phyloP scores from a whole-genome alignment of 768 basidiomycete genomes.

The Lanmaoa rubissima region DNA sequence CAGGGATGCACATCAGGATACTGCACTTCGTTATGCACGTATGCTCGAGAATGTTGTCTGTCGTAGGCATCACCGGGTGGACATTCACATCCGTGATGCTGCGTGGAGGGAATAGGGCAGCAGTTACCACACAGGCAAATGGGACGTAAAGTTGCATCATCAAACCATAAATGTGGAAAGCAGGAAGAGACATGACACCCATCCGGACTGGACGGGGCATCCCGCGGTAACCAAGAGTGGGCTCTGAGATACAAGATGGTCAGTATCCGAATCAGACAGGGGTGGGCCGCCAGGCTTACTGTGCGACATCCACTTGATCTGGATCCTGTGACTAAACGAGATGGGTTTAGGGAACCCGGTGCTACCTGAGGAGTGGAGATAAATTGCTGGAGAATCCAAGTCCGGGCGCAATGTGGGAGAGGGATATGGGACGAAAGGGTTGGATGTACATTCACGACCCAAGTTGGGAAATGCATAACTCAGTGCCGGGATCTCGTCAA shows the following conservation, averaged over 20 bases:
- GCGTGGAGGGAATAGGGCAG: slow-evolving; percentile 35
- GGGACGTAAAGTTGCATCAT: slow-evolving; percentile 32
- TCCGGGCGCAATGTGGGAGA: slow-evolving; percentile 1
- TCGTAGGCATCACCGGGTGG: slow-evolving; percentile 16
- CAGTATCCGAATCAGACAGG: neutral
- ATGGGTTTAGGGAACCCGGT: slow-evolving; percentile 49
- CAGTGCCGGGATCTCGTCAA: slow-evolving; percentile 19
- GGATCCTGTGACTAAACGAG: slow-evolving; percentile 28
- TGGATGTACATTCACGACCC: slow-evolving; percentile 9
- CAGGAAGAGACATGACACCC: slow-evolving; percentile 34
- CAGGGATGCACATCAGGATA: slow-evolving; percentile 15
- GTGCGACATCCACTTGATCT: slow-evolving; percentile 34
- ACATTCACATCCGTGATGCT: neutral
- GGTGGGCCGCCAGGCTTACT: slow-evolving; percentile 22
- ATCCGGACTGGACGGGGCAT: slow-evolving; percentile 8
- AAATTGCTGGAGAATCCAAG: slow-evolving; percentile 13
- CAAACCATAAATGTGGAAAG: slow-evolving; percentile 41
- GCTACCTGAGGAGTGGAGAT: slow-evolving; percentile 33
- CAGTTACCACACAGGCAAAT: slow-evolving; percentile 26
- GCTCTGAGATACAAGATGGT: neutral
- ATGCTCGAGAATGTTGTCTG: slow-evolving; percentile 18
- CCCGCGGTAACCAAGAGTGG: slow-evolving; percentile 1
- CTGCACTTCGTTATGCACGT: slow-evolving; percentile 4
- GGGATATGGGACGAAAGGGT: slow-evolving; percentile 15
- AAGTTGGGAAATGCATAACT: slow-evolving; percentile 36